Percentiles rank a stretch among this genome's conserved stretches.
phyloP scores from a whole-genome alignment of 306 rosid genomes.

The Dalbergia cultrata region DNA sequence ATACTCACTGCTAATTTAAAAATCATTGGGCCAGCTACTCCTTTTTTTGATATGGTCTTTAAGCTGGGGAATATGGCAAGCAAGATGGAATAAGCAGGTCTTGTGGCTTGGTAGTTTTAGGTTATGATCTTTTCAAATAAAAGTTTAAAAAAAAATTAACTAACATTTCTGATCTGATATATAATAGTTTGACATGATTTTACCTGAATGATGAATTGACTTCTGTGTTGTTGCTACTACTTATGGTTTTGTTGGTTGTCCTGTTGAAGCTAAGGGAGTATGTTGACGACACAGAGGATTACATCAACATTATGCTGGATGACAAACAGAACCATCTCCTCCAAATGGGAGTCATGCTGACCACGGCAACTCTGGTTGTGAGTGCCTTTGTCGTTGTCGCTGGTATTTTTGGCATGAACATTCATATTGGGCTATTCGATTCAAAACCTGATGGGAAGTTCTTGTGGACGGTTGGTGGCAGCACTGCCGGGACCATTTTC shows the following conservation, averaged over 20 bases:
- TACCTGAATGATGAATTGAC: background rate
- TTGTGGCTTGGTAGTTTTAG: conserved; percentile 9
- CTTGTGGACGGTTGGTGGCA: conserved; percentile 90
- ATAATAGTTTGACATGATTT: conserved; percentile 21
- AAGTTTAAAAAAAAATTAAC: too few relatives aligned
- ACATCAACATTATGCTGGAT: conserved; percentile 98
- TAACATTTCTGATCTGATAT: conserved; percentile 16
- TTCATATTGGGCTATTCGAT: conserved; percentile 74
- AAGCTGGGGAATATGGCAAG: background rate
- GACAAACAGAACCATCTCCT: conserved; percentile 98
- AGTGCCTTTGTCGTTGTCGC: conserved; percentile 92
- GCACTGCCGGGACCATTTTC: conserved; percentile 72
- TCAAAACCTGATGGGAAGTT: conserved; percentile 48
- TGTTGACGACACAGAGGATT: conserved; percentile 97
- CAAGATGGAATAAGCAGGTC: conserved; percentile 1
- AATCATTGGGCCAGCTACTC: background rate
- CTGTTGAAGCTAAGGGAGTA: conserved; percentile 87
- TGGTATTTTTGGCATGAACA: conserved; percentile 95
- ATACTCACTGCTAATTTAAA: too few relatives aligned
- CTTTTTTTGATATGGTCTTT: background rate
- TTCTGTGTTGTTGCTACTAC: background rate
- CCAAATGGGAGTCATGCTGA: conserved; percentile 99
- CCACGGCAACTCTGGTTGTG: conserved; percentile 92
- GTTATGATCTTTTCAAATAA: conserved; percentile 20
- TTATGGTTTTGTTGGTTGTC: conserved; percentile 26